These are phyloP conservation scores for Aspergillus quadrilineatus DNA, from an alignment of 2,329 filamentous ascomycete species.

Conservation along the genomic window DNA sequence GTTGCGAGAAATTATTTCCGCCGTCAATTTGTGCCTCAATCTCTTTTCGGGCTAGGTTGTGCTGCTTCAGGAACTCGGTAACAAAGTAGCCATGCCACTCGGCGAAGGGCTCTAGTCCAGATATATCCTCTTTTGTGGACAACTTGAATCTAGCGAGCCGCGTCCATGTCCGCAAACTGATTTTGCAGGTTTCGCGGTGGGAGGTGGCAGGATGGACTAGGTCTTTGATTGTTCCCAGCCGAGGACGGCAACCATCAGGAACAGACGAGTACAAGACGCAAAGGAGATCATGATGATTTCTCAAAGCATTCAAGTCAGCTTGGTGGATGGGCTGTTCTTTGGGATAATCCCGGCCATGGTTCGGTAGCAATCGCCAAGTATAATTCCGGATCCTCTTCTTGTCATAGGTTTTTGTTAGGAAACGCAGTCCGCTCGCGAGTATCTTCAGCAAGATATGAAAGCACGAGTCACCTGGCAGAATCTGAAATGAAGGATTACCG, in stretches of 20 bases:
- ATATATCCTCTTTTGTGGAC: slow-evolving; percentile 50
- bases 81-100: slow-evolving; percentile 58
- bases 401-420: slow-evolving; percentile 47
- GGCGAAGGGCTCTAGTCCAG: slow-evolving; percentile 49
- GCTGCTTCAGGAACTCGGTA: slow-evolving; percentile 54
- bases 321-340: slow-evolving; percentile 56
- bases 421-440: slow-evolving; percentile 50
- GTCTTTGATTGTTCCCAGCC: slow-evolving; percentile 51
- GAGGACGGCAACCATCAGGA: slow-evolving; percentile 54
- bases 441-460: slow-evolving; percentile 62
- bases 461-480: slow-evolving; percentile 51
- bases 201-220: slow-evolving; percentile 59
- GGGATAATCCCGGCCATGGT: slow-evolving; percentile 59
- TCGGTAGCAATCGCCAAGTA: slow-evolving; percentile 59
- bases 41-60: slow-evolving; percentile 56
- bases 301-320: slow-evolving; percentile 56
- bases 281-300: slow-evolving; percentile 63
- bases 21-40: slow-evolving; percentile 53
- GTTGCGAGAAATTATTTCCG: slow-evolving; percentile 43
- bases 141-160: slow-evolving; percentile 58
- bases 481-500: slow-evolving; percentile 43
- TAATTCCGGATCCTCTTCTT: slow-evolving; percentile 58
- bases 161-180: slow-evolving; percentile 60
- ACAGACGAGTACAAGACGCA: slow-evolving; percentile 60
- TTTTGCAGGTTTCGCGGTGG: slow-evolving; percentile 59